Conservation (phyloP, 768 basidiomycete genomes). For the Podaxis mareebaensis region DNA sequence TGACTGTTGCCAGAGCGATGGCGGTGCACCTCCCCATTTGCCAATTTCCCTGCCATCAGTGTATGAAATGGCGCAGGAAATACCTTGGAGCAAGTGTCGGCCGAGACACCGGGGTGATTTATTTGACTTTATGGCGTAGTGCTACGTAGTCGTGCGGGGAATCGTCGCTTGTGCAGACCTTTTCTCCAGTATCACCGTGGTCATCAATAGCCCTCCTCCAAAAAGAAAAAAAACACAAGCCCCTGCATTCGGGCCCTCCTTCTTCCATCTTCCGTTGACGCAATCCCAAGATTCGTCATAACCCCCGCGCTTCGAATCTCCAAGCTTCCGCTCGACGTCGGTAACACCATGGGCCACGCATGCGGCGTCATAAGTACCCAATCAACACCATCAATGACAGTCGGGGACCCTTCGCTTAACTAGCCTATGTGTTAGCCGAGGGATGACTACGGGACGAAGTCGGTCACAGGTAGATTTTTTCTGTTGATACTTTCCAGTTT, state of each 20-base stretch:
- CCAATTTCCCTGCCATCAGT: background rate
- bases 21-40: background rate
- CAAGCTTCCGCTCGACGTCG: background rate
- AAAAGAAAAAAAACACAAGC: background rate
- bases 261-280: background rate
- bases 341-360: background rate
- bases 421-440: background rate
- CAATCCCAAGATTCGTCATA: background rate
- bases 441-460: background rate
- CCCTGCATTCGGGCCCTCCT: background rate
- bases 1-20: background rate
- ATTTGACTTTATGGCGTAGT: background rate
- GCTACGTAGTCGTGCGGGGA: background rate
- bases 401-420: background rate
- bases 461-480: background rate
- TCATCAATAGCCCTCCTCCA: no score
- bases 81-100: background rate
- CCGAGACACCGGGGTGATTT: background rate
- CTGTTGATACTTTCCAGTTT: background rate
- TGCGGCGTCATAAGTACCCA: background rate
- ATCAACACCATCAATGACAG: background rate
- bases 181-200: background rate
- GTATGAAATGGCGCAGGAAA: background rate
- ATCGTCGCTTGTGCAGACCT: no score
- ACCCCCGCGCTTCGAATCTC: background rate